Evolutionary conservation across 208 protist genomes (phyloP).

Genomic region (Crithidia fasciculata): DNA sequence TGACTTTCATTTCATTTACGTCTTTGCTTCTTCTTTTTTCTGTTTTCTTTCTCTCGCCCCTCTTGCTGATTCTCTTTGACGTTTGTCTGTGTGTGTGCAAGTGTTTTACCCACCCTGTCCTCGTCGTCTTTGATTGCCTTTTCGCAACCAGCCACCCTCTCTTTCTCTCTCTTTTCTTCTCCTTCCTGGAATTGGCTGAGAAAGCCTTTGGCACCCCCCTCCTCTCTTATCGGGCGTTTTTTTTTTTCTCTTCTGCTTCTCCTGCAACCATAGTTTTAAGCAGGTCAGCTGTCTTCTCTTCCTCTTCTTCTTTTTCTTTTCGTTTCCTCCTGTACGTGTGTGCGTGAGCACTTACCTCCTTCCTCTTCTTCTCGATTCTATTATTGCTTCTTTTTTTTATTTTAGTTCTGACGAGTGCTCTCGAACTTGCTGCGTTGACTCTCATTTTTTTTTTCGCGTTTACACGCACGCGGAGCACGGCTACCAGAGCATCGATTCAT

Average conservation of each 20-base stretch:
- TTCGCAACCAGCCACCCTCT: too few relatives aligned
- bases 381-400: neutral
- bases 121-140: too few relatives aligned
- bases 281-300: neutral
- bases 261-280: too few relatives aligned
- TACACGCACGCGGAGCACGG: too few relatives aligned
- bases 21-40: conserved; percentile 12
- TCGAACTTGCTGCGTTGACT: too few relatives aligned
- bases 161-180: conserved; percentile 25
- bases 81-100: neutral
- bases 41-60: conserved; percentile 7
- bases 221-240: neutral
- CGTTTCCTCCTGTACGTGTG: too few relatives aligned
- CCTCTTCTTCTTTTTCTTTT: neutral
- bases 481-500: too few relatives aligned
- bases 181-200: neutral
- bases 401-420: neutral
- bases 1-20: neutral
- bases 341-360: too few relatives aligned
- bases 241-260: conserved; percentile 2
- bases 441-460: too few relatives aligned
- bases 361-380: neutral
- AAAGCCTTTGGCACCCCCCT: neutral
- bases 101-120: too few relatives aligned
- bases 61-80: too few relatives aligned